Base-by-base conservation (phyloP, 202 grass and related monocot genomes). In the Setaria italica region DNA sequence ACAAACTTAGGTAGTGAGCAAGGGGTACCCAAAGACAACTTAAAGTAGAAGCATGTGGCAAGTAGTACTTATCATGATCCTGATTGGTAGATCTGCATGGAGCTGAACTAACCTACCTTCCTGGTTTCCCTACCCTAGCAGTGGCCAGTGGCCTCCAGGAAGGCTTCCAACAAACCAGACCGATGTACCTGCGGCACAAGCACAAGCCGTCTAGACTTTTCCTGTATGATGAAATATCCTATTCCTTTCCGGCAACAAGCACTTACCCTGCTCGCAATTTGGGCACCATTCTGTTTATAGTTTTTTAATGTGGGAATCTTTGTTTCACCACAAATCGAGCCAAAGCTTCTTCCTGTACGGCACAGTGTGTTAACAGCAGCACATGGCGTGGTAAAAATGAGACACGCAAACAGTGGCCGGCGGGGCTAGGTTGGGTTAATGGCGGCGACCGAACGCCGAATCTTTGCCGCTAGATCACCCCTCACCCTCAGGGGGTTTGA, bases 1-100 rank as follows among this genome's bases (percentile, higher is more conserved):
- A 78, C 84, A 86, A 68, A 62, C 74, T 83, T 83, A 9, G 83
- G 88, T 86, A 60, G 78, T 30, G 43, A 25, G 67, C 67, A 70
- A 46, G 16, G 19, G 73, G 50, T 30, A 62, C 42, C 63, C 35
- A 46, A 77, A 58, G 84, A 46, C 78, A 82, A 12, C 66, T 82
- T 78, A 82, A 73, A 73, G 84, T 7, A 60, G 73, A 86, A 74
- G 88, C 79, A 51, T 82, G 72, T 78, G 20, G 29, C 72, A 62
- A 37, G 25, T 47, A 11, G 30, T 62, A 76, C 67, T 70, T 81
- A 42, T 41, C 16, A 58, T 32, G 64, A 58, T 74, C 14, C 46
- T 46, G 54, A 71, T 76, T 67, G 58, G 35, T 70, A 81, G 71
- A 77, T 85, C 72, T 58, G 72, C 12, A 51, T 13, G 42, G 47